Base-by-base conservation (phyloP, 2,329 filamentous ascomycete species). In the Trichoderma pleuroti region DNA sequence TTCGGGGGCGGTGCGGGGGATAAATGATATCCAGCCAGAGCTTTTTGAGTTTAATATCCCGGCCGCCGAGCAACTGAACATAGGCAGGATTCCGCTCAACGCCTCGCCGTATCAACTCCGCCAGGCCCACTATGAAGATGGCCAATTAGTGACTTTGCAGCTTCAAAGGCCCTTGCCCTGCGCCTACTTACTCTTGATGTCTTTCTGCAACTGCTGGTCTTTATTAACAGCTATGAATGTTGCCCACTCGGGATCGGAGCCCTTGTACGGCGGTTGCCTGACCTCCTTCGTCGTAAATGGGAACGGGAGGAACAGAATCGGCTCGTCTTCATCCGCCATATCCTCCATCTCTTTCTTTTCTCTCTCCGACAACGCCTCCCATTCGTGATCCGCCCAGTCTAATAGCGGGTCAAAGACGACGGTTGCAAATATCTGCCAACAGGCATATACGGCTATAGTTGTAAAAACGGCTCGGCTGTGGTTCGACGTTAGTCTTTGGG, bases 1-100 rank as follows among this genome's bases (percentile, higher is more conserved):
- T 84, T 84, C 6, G 90, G 88, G 1, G 90, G 89, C 54, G 89
- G 87, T 42, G 80, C 81, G 56, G 80, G 79, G 90, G 90, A 73
- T 87, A 91, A 63, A 88, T 84, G 30, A 91, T 81, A 52, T 91
- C 85, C 32, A 92, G 81, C 89, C 88, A 91, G 64, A 81, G 83
- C 70, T 84, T 84, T 39, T 81, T 82, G 34, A 90, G 72, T 46
- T 81, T 82, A 62, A 88, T 82, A 0, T 83, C 79, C 30, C 82
- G 81, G 11, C 88, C 88, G 36, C 82, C 82, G 39, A 82, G 79
- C 3, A 80, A 69, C 60, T 72, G 78, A n/a, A 89, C 76, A 3
- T 83, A 78, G 3, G 73, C 70, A 0, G 82, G 81, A 70, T 85
- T 82, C 16, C 76, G 80, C 32, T 82, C 80, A 1, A 86, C 83